Conservation (phyloP, 2,329 filamentous ascomycete species). For the Verticillium zaregamsianum region DNA sequence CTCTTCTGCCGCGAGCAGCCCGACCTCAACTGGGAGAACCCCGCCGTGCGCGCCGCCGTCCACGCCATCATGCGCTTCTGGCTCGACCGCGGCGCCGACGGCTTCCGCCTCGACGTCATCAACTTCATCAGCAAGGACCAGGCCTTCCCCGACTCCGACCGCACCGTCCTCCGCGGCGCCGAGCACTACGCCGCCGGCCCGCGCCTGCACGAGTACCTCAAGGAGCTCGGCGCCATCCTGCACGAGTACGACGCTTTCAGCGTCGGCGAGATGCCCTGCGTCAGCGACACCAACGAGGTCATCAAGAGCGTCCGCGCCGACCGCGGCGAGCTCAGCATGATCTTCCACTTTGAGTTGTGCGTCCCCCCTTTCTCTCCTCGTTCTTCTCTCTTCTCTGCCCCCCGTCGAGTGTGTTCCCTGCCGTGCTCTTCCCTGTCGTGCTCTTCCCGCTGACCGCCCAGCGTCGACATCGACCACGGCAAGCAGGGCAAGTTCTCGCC, state of each 20-base stretch:
- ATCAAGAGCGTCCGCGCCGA: slow-evolving; percentile 49
- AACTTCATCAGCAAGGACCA: slow-evolving; percentile 63
- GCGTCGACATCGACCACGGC: slow-evolving; percentile 46
- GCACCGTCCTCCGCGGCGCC: slow-evolving; percentile 23
- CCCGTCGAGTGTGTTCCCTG: too few relatives aligned
- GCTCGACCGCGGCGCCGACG: slow-evolving; percentile 64
- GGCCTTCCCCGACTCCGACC: slow-evolving; percentile 45
- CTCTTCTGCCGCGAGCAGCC: slow-evolving; percentile 69
- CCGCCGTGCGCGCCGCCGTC: slow-evolving; percentile 58
- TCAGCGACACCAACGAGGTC: slow-evolving; percentile 35
- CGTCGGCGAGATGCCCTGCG: slow-evolving; percentile 47
- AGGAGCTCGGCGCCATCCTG: slow-evolving; percentile 39
- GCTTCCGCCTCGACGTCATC: slow-evolving; percentile 65
- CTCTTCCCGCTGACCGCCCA: slow-evolving; percentile 19
- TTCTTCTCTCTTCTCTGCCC: not conserved
- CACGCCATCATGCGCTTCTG: slow-evolving; percentile 70
- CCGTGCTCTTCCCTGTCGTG: too few relatives aligned
- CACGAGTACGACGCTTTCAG: slow-evolving; percentile 45
- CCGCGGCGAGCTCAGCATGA: slow-evolving; percentile 62
- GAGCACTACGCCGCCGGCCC: slow-evolving; percentile 52
- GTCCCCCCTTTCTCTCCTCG: slow-evolving; percentile 16
- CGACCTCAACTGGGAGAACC: slow-evolving; percentile 75
- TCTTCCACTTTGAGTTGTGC: slow-evolving; percentile 67
- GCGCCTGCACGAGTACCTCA: slow-evolving; percentile 40
- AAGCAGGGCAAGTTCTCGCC: slow-evolving; percentile 37